Percentiles rank a stretch among this genome's conserved stretches.
Evolutionary conservation across 495 filamentous ascomycete genomes (phyloP).

Genomic region (Cenococcum geophilum): DNA sequence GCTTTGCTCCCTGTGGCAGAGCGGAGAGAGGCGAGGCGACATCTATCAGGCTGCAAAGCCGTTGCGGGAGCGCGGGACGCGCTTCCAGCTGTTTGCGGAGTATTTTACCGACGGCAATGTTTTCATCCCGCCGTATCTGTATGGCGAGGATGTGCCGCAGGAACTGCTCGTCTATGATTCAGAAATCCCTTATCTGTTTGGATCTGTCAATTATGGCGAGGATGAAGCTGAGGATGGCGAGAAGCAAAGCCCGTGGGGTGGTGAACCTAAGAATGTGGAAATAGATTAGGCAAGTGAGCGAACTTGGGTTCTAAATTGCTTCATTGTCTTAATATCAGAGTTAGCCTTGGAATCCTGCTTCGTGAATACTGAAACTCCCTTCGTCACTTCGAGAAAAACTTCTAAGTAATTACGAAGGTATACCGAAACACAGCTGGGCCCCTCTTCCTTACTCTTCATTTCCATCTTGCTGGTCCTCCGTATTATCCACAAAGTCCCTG

Average conservation of each 20-base stretch:
- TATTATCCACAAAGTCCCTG: too few species aligned
- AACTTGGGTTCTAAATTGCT: too few species aligned
- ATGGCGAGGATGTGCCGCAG: conserved; percentile 21
- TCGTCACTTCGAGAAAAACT: too few species aligned
- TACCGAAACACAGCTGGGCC: too few species aligned
- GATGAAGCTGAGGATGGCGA: background rate
- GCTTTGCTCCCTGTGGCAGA: background rate
- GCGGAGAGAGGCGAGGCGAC: background rate
- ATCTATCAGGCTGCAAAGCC: conserved; percentile 15
- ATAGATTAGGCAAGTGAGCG: background rate
- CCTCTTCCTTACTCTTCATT: too few species aligned
- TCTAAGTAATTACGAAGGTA: too few species aligned
- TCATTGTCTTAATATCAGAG: too few species aligned
- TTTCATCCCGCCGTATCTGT: conserved; percentile 27
- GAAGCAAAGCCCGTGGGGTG: too few species aligned
- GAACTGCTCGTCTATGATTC: conserved; percentile 24
- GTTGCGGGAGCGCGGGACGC: conserved; percentile 8
- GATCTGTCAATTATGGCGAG: background rate
- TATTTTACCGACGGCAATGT: conserved; percentile 1
- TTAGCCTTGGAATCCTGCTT: too few species aligned
- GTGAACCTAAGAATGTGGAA: background rate
- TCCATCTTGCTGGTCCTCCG: too few species aligned
- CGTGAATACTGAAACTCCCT: too few species aligned
- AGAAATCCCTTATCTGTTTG: background rate
- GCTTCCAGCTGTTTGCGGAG: conserved; percentile 17